Conservation (phyloP, 306 rosid genomes). For the Vigna mungo region DNA sequence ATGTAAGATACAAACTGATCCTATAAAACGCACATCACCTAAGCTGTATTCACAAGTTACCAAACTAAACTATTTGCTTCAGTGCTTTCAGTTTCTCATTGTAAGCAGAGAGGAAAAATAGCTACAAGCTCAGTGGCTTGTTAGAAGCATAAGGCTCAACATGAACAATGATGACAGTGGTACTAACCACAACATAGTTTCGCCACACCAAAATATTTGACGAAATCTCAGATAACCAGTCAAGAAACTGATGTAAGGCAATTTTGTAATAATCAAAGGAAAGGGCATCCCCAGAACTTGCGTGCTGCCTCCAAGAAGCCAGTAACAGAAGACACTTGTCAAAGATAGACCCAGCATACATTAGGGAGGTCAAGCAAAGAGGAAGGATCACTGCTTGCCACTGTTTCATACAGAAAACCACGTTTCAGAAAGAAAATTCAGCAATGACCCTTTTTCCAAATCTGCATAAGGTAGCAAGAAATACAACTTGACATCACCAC, state of each 20-base stretch:
- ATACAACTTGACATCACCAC: constrained; percentile 54
- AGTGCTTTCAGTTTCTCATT: constrained; percentile 1
- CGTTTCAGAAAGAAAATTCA: constrained; percentile 66
- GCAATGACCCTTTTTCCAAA: constrained; percentile 56
- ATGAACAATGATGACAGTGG: constrained; percentile 22
- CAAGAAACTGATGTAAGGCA: constrained; percentile 42
- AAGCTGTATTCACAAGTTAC: constrained; percentile 17
- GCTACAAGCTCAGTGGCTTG: constrained; percentile 25
- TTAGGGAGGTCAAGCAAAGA: constrained; percentile 75
- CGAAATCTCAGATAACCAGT: constrained; percentile 43
- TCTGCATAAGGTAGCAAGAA: constrained; percentile 56
- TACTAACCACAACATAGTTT: constrained; percentile 85
- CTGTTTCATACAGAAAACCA: constrained; percentile 85
- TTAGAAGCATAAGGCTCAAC: neutral
- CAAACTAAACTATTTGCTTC: neutral
- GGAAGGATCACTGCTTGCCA: constrained; percentile 91
- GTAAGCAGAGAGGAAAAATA: constrained; percentile 14
- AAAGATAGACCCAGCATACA: constrained; percentile 84
- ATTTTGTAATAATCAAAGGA: constrained; percentile 50
- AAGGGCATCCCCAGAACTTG: constrained; percentile 49
- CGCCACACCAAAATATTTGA: constrained; percentile 79
- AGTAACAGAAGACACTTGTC: constrained; percentile 62
- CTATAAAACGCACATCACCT: neutral
- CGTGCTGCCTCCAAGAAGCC: constrained; percentile 58
- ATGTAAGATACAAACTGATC: constrained; percentile 16